phyloP scores from a whole-genome alignment of 1,139 yeast genomes.

The Geotrichum reessii region DNA sequence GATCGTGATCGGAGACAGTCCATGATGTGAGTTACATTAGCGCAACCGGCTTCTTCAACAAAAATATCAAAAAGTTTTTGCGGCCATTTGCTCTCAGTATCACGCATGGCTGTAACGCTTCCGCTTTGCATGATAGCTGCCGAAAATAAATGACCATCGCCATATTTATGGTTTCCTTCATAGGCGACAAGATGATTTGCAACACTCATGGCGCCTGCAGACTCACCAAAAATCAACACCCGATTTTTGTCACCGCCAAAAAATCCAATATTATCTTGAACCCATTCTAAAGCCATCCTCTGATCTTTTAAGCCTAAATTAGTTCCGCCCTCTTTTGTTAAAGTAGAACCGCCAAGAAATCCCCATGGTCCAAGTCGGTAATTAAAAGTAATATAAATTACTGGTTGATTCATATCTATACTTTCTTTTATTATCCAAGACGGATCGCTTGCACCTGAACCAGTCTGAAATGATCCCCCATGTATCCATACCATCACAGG shows the following conservation, averaged over 20 bases:
- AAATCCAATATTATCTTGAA: slow-evolving; percentile 28
- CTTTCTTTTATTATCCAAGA: slow-evolving; percentile 20
- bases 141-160: slow-evolving; percentile 22
- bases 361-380: slow-evolving; percentile 34
- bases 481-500: slow-evolving; percentile 33
- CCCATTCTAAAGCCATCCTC: slow-evolving; percentile 33
- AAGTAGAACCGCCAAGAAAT: slow-evolving; percentile 27
- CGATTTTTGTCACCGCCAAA: slow-evolving; percentile 35
- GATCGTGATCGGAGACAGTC: slow-evolving; percentile 21
- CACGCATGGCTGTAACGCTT: slow-evolving; percentile 12
- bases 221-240: slow-evolving; percentile 33
- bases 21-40: slow-evolving; percentile 15
- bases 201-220: slow-evolving; percentile 35
- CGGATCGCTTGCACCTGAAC: slow-evolving; percentile 22
- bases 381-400: slow-evolving; percentile 22
- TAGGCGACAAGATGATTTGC: slow-evolving; percentile 26
- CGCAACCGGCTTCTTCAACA: slow-evolving; percentile 19
- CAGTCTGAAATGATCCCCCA: slow-evolving; percentile 33
- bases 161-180: slow-evolving; percentile 17
- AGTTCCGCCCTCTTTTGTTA: slow-evolving; percentile 22
- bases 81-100: slow-evolving; percentile 4
- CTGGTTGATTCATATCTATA: slow-evolving; percentile 20
- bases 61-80: slow-evolving; percentile 15
- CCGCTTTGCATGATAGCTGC: slow-evolving; percentile 31
- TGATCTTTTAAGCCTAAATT: slow-evolving; percentile 34